Evolutionary conservation across 306 rosid genomes (phyloP).

Genomic region (Prunus dulcis): DNA sequence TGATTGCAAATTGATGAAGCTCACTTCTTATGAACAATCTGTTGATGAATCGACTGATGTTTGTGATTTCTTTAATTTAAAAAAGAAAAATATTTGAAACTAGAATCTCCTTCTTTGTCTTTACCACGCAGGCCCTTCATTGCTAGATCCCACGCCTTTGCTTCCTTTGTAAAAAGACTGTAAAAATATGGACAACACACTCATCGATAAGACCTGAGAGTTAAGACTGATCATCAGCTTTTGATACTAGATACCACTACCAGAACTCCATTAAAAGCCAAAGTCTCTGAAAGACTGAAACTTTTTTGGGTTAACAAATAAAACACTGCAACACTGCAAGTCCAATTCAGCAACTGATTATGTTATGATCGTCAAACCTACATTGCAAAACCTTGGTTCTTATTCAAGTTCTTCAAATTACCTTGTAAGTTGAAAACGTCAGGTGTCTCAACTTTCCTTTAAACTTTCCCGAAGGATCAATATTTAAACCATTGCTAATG

Average conservation of each 20-base stretch:
- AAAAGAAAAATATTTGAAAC: no score
- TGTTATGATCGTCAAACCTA: no score
- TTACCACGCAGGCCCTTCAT: not conserved
- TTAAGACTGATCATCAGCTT: not conserved
- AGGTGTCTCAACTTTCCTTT: no score
- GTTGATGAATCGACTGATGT: not conserved
- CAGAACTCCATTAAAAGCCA: not conserved
- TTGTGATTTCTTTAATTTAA: no score
- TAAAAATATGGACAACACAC: not conserved
- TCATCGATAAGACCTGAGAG: not conserved
- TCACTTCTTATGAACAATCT: not conserved
- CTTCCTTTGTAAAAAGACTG: not conserved
- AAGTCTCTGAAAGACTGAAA: not conserved
- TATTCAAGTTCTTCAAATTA: no score
- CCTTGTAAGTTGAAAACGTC: no score
- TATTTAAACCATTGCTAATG: no score
- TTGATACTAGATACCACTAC: not conserved
- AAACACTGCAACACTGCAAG: not conserved
- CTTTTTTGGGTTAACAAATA: not conserved
- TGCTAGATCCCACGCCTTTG: not conserved
- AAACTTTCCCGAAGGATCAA: no score
- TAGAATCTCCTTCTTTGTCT: not conserved
- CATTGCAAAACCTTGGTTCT: no score
- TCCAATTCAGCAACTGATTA: not conserved
- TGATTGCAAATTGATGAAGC: not conserved